Evolutionary conservation across 1,139 yeast genomes (phyloP).

Genomic region (Scheffersomyces illinoinensis): DNA sequence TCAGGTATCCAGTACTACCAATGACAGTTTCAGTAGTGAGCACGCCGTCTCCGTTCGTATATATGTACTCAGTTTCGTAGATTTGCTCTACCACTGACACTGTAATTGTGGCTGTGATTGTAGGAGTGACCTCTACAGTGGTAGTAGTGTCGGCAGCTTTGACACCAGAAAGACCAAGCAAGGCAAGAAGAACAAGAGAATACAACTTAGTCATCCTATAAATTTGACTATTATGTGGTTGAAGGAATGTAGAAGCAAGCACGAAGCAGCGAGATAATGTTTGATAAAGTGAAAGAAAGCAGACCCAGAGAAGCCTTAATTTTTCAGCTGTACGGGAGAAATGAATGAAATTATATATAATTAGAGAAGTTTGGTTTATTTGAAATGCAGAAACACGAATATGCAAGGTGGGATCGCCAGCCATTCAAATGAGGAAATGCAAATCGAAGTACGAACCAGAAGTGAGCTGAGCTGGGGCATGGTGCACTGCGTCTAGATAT

Average conservation of each 20-base stretch:
- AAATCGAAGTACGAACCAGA: neutral
- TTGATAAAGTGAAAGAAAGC: neutral
- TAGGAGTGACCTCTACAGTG: conserved; percentile 32
- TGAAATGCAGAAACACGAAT: neutral
- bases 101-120: conserved; percentile 31
- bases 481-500: neutral
- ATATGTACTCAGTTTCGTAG: conserved; percentile 37
- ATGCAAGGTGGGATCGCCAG: neutral
- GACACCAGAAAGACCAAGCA: conserved; percentile 7
- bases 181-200: conserved; percentile 9
- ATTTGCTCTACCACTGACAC: conserved; percentile 28
- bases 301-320: neutral
- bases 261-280: neutral
- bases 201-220: conserved; percentile 2
- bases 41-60: conserved; percentile 27
- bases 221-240: conserved; percentile 2
- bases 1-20: conserved; percentile 22
- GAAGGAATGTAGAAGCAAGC: neutral
- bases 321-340: neutral
- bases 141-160: conserved; percentile 18
- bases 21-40: conserved; percentile 34
- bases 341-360: neutral
- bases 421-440: neutral
- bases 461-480: neutral
- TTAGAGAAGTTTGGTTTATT: neutral